Percentiles rank a stretch among this genome's conserved stretches.
phyloP scores from a whole-genome alignment of 495 filamentous ascomycete genomes.

The Aspergillus panamensis region DNA sequence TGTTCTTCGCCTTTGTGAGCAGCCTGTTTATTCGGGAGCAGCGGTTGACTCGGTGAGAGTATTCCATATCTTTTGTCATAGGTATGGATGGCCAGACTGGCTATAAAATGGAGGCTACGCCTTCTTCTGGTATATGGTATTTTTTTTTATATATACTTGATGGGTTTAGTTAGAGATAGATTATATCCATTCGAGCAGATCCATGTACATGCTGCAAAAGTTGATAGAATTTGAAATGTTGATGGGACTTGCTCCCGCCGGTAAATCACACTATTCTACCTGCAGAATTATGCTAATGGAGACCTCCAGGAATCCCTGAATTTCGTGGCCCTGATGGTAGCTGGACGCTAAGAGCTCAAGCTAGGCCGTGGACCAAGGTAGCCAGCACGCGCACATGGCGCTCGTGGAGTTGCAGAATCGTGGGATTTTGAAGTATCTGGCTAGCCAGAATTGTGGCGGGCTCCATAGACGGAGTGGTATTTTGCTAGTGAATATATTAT shows the following conservation, averaged over 20 bases:
- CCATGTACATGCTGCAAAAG: not conserved
- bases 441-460: too few species aligned
- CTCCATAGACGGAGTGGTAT: not conserved
- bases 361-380: too few species aligned
- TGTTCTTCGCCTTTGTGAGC: conserved; percentile 45
- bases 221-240: not conserved
- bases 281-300: too few species aligned
- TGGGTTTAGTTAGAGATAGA: not conserved
- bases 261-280: too few species aligned
- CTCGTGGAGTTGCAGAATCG: too few species aligned
- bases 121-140: not conserved
- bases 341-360: too few species aligned
- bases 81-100: not conserved
- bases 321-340: too few species aligned
- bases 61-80: not conserved
- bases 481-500: not conserved
- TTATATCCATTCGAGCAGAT: not conserved
- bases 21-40: conserved; percentile 45
- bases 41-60: conserved; percentile 34
- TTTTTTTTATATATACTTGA: not conserved
- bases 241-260: too few species aligned
- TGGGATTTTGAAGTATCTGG: too few species aligned
- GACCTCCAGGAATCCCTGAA: too few species aligned
- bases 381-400: too few species aligned
- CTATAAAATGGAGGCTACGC: not conserved